Evolutionary conservation across 129 eudicot species (phyloP).

Genomic region (Saussurea involucrata): DNA sequence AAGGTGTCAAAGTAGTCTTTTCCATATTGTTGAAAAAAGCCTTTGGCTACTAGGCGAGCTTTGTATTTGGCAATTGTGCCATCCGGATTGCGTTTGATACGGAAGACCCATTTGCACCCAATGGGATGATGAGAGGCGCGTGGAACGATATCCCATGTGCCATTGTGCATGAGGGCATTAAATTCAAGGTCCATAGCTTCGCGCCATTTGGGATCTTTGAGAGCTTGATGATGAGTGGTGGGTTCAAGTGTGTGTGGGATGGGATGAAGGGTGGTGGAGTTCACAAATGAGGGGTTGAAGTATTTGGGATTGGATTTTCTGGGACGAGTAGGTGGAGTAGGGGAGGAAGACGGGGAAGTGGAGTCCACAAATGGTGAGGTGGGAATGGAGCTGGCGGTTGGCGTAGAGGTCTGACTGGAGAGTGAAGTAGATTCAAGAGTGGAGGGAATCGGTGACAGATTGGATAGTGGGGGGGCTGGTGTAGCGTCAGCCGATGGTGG

Average conservation of each 20-base stretch:
- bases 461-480: too few relatives aligned
- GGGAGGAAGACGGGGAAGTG: too few relatives aligned
- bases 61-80: not conserved
- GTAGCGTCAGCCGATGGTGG: too few relatives aligned
- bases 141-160: constrained; percentile 5
- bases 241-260: constrained; percentile 8
- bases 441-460: too few relatives aligned
- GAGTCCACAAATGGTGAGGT: not conserved
- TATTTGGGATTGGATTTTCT: constrained; percentile 6
- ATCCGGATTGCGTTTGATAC: not conserved
- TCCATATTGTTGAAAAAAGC: not conserved
- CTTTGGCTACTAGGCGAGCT: constrained; percentile 5
- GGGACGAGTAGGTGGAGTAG: not conserved
- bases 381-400: not conserved
- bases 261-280: constrained; percentile 1
- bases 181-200: not conserved
- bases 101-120: constrained; percentile 11
- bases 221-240: not conserved
- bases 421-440: too few relatives aligned
- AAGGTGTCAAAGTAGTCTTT: not conserved
- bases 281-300: constrained; percentile 2
- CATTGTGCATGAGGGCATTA: not conserved
- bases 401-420: not conserved
- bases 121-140: not conserved
- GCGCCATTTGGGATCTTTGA: not conserved